phyloP scores from a whole-genome alignment of 2,329 filamentous ascomycete species.

The Lasiodiplodia sp. region DNA sequence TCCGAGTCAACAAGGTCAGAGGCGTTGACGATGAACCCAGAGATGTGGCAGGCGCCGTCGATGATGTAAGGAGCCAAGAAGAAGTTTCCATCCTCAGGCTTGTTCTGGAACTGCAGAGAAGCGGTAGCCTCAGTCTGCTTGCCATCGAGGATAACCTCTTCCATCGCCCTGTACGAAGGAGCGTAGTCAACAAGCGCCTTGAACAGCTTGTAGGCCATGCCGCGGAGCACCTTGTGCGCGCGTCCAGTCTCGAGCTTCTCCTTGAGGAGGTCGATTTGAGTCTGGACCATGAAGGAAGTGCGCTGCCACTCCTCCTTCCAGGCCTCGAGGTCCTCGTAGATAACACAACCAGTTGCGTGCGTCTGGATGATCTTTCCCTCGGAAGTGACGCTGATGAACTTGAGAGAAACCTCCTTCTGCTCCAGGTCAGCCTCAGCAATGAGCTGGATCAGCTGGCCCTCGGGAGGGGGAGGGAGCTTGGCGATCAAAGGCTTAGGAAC shows the following conservation, averaged over 20 bases:
- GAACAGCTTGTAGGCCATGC: constrained; percentile 80
- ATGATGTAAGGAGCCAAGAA: constrained; percentile 67
- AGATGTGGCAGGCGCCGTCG: constrained; percentile 64
- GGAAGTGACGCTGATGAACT: constrained; percentile 65
- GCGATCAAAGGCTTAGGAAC: constrained; percentile 74
- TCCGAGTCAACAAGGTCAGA: constrained; percentile 66
- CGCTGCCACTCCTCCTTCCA: constrained; percentile 73
- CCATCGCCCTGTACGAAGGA: constrained; percentile 64
- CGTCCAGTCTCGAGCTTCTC: constrained; percentile 69
- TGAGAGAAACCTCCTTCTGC: constrained; percentile 62
- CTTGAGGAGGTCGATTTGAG: constrained; percentile 69
- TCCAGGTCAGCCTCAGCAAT: constrained; percentile 67
- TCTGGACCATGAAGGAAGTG: constrained; percentile 65
- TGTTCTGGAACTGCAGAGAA: constrained; percentile 62
- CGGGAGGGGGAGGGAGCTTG: constrained; percentile 55
- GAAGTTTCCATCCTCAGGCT: constrained; percentile 62
- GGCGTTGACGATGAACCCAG: constrained; percentile 67
- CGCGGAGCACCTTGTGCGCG: constrained; percentile 75
- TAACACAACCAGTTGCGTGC: constrained; percentile 69
- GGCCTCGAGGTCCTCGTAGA: constrained; percentile 65
- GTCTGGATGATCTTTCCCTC: constrained; percentile 64
- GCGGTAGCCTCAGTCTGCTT: constrained; percentile 64
- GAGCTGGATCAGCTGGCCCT: constrained; percentile 67
- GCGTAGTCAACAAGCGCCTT: constrained; percentile 65
- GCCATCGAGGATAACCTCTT: constrained; percentile 65